Conservation (phyloP, 2,329 filamentous ascomycete genomes). For the Paramyrothecium roridum region DNA sequence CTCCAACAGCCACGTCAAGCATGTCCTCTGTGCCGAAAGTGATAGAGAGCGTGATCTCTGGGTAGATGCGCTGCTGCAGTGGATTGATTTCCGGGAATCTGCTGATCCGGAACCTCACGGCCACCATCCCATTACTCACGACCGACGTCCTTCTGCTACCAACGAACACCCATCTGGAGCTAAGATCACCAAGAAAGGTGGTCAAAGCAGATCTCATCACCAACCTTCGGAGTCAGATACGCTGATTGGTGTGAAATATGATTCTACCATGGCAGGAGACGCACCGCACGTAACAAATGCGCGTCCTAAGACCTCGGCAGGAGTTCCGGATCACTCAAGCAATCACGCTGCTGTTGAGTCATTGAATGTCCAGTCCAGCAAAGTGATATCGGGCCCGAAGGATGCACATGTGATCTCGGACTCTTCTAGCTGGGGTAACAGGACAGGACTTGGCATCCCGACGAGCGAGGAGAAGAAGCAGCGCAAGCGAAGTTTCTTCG, state of each 20-base stretch:
- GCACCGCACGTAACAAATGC: slow-evolving; percentile 40
- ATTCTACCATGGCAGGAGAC: slow-evolving; percentile 50
- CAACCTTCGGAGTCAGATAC: slow-evolving; percentile 38
- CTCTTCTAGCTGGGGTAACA: slow-evolving; percentile 82
- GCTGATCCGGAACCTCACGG: slow-evolving; percentile 39
- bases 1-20: slow-evolving; percentile 79
- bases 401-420: slow-evolving; percentile 85
- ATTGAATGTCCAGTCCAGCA: slow-evolving; percentile 34
- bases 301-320: slow-evolving; percentile 32
- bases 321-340: slow-evolving; percentile 27
- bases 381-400: slow-evolving; percentile 76
- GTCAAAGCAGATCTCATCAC: slow-evolving; percentile 28
- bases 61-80: slow-evolving; percentile 86
- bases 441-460: slow-evolving; percentile 48
- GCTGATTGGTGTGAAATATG: slow-evolving; percentile 57
- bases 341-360: slow-evolving; percentile 27
- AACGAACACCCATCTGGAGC: slow-evolving; percentile 18
- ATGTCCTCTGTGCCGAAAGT: slow-evolving; percentile 93
- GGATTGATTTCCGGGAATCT: slow-evolving; percentile 73
- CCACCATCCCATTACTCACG: slow-evolving; percentile 28
- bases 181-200: slow-evolving; percentile 25
- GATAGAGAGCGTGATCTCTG: slow-evolving; percentile 89
- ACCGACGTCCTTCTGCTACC: slow-evolving; percentile 33
- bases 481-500: slow-evolving; percentile 75
- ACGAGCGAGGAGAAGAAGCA: slow-evolving; percentile 71